phyloP scores from a whole-genome alignment of 805 yeast genomes.

The Saccharomyces eubayanus region DNA sequence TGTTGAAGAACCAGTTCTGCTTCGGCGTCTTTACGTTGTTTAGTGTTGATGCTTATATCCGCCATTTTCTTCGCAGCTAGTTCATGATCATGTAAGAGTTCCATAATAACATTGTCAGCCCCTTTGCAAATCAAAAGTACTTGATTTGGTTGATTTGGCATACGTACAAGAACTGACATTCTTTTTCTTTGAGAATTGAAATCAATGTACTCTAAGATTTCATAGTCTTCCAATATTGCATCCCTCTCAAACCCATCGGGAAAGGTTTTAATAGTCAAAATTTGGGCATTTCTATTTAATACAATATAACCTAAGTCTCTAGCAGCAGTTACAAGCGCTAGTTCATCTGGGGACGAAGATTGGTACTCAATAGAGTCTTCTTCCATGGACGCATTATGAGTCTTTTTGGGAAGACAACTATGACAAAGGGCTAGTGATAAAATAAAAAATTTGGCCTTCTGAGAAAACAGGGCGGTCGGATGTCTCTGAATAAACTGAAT shows the following conservation, averaged over 20 bases:
- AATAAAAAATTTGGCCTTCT: slow-evolving; percentile 69
- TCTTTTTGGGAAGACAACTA: slow-evolving; percentile 70
- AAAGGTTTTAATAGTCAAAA: slow-evolving; percentile 62
- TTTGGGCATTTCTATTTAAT: slow-evolving; percentile 52
- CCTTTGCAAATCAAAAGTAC: slow-evolving; percentile 85
- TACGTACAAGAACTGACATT: slow-evolving; percentile 78
- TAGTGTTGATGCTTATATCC: slow-evolving; percentile 52
- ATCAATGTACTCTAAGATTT: slow-evolving; percentile 72
- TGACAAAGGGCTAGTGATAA: slow-evolving; percentile 82
- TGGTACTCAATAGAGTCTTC: slow-evolving; percentile 65
- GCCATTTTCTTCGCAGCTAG: slow-evolving; percentile 55
- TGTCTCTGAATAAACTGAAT: slow-evolving; percentile 60
- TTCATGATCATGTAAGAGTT: slow-evolving; percentile 50
- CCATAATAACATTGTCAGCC: slow-evolving; percentile 85
- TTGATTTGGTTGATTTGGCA: slow-evolving; percentile 56
- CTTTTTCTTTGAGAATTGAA: slow-evolving; percentile 84
- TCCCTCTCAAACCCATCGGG: slow-evolving; percentile 69
- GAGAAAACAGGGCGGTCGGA: slow-evolving; percentile 64
- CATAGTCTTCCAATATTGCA: slow-evolving; percentile 60
- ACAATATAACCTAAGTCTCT: slow-evolving; percentile 91
- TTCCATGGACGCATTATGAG: slow-evolving; percentile 9
- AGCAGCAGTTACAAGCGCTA: slow-evolving; percentile 90
- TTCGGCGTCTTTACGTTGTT: slow-evolving; percentile 63
- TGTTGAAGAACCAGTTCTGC: slow-evolving; percentile 65
- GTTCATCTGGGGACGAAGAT: slow-evolving; percentile 93